phyloP scores from a whole-genome alignment of 768 basidiomycete species.

The Coprinellus micaceus region DNA sequence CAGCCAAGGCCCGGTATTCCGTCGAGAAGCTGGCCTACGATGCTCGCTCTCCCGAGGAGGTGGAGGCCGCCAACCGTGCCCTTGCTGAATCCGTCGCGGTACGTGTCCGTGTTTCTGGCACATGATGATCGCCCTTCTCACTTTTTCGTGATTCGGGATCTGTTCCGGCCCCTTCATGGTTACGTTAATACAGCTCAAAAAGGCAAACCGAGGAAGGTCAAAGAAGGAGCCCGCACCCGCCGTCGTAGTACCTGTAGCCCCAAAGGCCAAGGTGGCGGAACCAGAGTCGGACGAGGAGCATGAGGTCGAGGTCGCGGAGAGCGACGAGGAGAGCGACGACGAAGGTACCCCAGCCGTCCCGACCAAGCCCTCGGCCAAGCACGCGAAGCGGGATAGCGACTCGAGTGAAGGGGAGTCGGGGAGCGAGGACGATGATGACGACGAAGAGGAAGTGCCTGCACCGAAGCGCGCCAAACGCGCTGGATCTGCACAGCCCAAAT shows the following conservation, averaged over 20 bases:
- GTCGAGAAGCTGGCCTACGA: conserved; percentile 65
- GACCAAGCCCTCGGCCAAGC: conserved; percentile 2
- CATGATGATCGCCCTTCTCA: conserved; percentile 3
- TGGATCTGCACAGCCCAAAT: conserved; percentile 21
- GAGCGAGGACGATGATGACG: conserved; percentile 5
- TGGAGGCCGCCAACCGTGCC: conserved; percentile 43
- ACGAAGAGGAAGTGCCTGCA: conserved; percentile 16
- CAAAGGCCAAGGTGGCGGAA: conserved; percentile 13
- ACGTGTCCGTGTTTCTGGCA: conserved; percentile 15
- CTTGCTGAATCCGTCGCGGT: conserved; percentile 39
- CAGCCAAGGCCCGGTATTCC: conserved; percentile 63
- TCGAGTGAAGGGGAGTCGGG: conserved; percentile 2
- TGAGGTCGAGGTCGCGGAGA: conserved; percentile 33
- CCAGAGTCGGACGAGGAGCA: conserved; percentile 37
- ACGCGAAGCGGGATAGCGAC: not conserved
- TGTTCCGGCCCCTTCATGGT: not conserved
- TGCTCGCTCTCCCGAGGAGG: conserved; percentile 45
- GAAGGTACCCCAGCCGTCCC: conserved; percentile 17
- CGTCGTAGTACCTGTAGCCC: conserved; percentile 19
- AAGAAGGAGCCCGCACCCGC: conserved; percentile 20
- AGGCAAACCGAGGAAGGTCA: conserved; percentile 23
- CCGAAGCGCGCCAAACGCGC: conserved; percentile 28
- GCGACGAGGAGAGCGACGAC: conserved; percentile 30
- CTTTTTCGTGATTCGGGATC: not conserved
- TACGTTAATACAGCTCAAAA: conserved; percentile 28